Percentiles rank a stretch among this genome's conserved stretches.
Conservation (phyloP, 345 rosid species). For the Camelina sativa region DNA sequence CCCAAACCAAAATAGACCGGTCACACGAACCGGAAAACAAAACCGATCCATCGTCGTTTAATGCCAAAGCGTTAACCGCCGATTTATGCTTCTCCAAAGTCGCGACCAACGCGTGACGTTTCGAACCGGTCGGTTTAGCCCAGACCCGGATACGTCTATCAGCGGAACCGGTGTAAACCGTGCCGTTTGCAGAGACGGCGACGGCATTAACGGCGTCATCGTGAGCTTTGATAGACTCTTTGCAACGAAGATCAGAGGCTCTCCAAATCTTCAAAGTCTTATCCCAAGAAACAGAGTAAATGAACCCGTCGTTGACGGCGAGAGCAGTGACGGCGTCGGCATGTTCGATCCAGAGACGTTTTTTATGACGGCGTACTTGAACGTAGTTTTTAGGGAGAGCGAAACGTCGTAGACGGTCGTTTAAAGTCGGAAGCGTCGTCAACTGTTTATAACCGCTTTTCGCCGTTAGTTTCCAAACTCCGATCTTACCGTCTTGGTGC, state of each 20-base stretch:
- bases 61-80: constrained; percentile 81
- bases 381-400: constrained; percentile 82
- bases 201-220: constrained; percentile 88
- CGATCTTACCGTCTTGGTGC: constrained; percentile 87
- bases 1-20: constrained; percentile 95
- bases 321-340: constrained; percentile 90
- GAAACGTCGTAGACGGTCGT: constrained; percentile 79
- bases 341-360: constrained; percentile 82
- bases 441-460: constrained; percentile 52
- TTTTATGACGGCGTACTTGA: constrained; percentile 72
- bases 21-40: constrained; percentile 94
- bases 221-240: constrained; percentile 77
- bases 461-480: constrained; percentile 69
- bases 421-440: constrained; percentile 70
- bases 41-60: constrained; percentile 73
- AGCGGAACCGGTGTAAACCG: constrained; percentile 87
- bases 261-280: constrained; percentile 82
- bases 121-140: constrained; percentile 56
- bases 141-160: constrained; percentile 83
- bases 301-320: constrained; percentile 57
- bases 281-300: constrained; percentile 95
- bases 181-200: constrained; percentile 66
- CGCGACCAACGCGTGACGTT: constrained; percentile 59
- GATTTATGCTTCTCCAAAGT: constrained; percentile 87
- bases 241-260: constrained; percentile 66